Conservation (phyloP, 2,329 filamentous ascomycete genomes). For the Microcyclospora tardicrescens region DNA sequence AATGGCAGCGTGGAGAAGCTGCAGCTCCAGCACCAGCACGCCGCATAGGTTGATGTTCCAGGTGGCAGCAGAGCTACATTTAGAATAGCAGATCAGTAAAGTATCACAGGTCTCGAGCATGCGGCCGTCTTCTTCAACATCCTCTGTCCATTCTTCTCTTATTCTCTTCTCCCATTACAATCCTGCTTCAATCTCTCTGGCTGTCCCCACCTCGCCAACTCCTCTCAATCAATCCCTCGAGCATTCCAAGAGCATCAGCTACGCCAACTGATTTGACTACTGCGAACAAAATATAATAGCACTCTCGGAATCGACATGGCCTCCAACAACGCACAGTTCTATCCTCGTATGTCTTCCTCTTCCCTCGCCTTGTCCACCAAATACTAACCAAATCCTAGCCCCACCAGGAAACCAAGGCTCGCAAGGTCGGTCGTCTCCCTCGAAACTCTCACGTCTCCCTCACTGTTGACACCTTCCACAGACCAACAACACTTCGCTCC, state of each 20-base stretch:
- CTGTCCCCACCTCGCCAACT: too few relatives aligned
- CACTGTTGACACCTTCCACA: constrained; percentile 1
- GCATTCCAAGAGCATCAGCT: too few relatives aligned
- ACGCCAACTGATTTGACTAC: too few relatives aligned
- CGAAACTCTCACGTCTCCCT: neutral
- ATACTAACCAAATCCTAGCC: constrained; percentile 3
- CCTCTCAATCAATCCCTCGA: too few relatives aligned
- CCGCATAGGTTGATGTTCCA: too few relatives aligned
- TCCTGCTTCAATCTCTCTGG: too few relatives aligned
- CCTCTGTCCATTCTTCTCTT: too few relatives aligned
- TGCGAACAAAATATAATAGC: too few relatives aligned
- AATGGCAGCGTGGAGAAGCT: constrained; percentile 2
- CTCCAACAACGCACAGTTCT: constrained; percentile 17
- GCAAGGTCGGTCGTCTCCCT: neutral
- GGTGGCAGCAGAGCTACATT: too few relatives aligned
- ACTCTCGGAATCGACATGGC: constrained; percentile 7
- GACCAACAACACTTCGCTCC: constrained; percentile 12
- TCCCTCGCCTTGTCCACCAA: neutral
- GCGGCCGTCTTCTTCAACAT: neutral
- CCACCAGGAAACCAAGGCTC: constrained; percentile 10
- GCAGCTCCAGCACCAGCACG: too few relatives aligned
- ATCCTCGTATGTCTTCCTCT: constrained; percentile 15
- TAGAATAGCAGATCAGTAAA: too few relatives aligned
- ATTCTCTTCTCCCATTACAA: too few relatives aligned
- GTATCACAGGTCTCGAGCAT: constrained; percentile 2